Base-by-base conservation (phyloP, 768 basidiomycete species). In the Mycena vulgaris region DNA sequence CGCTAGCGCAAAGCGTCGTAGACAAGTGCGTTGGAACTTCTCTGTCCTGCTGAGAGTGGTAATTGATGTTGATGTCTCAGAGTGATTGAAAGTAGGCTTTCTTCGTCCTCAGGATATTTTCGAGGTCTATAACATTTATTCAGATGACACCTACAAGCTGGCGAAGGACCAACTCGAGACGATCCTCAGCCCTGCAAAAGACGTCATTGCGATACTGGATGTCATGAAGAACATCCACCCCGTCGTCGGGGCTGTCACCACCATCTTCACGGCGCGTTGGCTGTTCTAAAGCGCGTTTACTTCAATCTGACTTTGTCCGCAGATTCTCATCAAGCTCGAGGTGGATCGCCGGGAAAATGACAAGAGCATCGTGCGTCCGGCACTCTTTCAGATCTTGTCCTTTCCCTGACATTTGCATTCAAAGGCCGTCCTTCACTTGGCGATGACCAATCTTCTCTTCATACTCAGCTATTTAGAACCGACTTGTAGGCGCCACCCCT, bases 361-460 rank as follows among this genome's bases (percentile, higher is more conserved):
- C 49, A 52, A 52, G 49, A 63, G 39, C 33, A 63, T 63, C 23
- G 62, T 63, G 37, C 2, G 62, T 62, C 28, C 37, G 3, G 21
- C 19, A 17, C 17, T 30, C 31, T 23, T 63, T 14, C 23, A n/a
- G 23, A 31, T 23, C 23, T 14, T 14, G 23, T 31, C n/a, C n/a
- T n/a, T n/a, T n/a, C n/a, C n/a, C n/a, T n/a, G n/a, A n/a, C n/a
- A n/a, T n/a, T n/a, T n/a, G n/a, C n/a, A n/a, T n/a, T 31, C 52
- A 4, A 40, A 63, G 62, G 62, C 62, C 9, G 62, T 63, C 21
- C 48, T 63, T 6, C 62, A 63, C 23, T 39, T 63, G 37, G 27
- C 62, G 35, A 63, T 63, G 59, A 63, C 62, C 35, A 63, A 63
- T 42, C 49, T 63, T 35, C 25, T 63, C 3, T 63, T 63, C 39